Base-by-base conservation (phyloP, 2,329 filamentous ascomycete species). In the Fusarium denticulatum region DNA sequence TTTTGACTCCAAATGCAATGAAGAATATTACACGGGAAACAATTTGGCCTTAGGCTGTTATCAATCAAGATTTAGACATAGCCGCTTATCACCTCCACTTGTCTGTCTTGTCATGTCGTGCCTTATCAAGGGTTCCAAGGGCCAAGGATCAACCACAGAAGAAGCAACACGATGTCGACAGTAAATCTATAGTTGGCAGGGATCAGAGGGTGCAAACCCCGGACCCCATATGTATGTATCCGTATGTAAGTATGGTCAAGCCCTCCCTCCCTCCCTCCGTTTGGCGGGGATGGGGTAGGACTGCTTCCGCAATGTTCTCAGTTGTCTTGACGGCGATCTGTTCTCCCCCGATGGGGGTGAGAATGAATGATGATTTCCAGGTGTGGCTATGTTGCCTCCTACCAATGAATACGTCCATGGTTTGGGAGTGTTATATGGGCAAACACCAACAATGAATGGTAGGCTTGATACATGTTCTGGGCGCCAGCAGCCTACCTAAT, bases 291-390 rank as follows among this genome's bases (percentile, higher is more conserved):
- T 63, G 42, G 56, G 67, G 46, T 58, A 49, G 36, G 55, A 64
- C 40, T 74, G 59, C 62, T 69, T 73, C 71, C 59, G 56, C 58
- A 55, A 26, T 57, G 22, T 30, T 59, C 49, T 56, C 46, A 36
- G 55, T 52, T 40, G 65, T 28, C 15, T 22, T 47, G 22, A 64
- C 50, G 46, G 22, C 42, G 71, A 72, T 72, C 55, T 69, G 52
- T 46, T 73, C 52, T 60, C 50, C 59, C 46, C 46, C 42, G 45
- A 55, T 59, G 53, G 45, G 50, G 30, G 46, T 43, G 58, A 52
- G 47, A 36, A 36, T 36, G 39, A 42, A 55, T 47, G 62, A 58
- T 20, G 28, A 22, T 37, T 43, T 58, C 49, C 28, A 50, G 52
- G n/a, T 43, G 30, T 55, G 30, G 39, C 34, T 56, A 52, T 16